Evolutionary conservation across 2,329 filamentous ascomycete species (phyloP).

Genomic region (Mariannaea elegans): DNA sequence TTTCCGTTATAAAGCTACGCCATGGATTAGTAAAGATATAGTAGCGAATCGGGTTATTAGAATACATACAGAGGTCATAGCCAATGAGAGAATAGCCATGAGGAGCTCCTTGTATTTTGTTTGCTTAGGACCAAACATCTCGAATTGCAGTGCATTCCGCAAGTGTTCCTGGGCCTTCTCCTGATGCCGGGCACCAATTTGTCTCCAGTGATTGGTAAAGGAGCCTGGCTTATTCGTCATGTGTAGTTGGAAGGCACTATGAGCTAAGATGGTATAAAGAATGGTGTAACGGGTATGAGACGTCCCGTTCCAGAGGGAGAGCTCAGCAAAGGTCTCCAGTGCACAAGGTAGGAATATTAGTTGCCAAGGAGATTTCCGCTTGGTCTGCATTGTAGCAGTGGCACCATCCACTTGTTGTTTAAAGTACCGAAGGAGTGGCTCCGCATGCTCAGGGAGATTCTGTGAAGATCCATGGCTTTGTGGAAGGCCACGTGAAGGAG

Average conservation of each 20-base stretch:
- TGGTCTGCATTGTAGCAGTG: slow-evolving; percentile 37
- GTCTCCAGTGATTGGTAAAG: slow-evolving; percentile 37
- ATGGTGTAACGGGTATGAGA: slow-evolving; percentile 49
- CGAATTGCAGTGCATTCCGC: slow-evolving; percentile 45
- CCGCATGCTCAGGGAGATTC: slow-evolving; percentile 35
- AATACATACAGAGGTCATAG: slow-evolving; percentile 32
- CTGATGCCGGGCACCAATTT: slow-evolving; percentile 42
- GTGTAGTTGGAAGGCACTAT: slow-evolving; percentile 53
- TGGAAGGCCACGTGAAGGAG: slow-evolving; percentile 1
- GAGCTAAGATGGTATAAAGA: slow-evolving; percentile 51
- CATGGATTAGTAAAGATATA: no score
- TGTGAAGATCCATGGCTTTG: neutral
- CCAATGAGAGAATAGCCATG: slow-evolving; percentile 51
- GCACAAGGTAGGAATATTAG: slow-evolving; percentile 53
- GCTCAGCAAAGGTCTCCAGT: slow-evolving; percentile 51
- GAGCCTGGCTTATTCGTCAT: slow-evolving; percentile 23
- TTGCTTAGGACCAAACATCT: slow-evolving; percentile 43
- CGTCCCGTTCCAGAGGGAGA: slow-evolving; percentile 50
- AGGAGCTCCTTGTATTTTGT: slow-evolving; percentile 55
- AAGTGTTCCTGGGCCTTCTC: slow-evolving; percentile 43
- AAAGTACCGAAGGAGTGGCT: slow-evolving; percentile 42
- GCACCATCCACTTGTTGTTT: slow-evolving; percentile 40
- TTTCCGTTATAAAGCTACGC: slow-evolving; percentile 32
- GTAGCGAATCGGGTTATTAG: fast-evolving
- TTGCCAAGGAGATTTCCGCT: slow-evolving; percentile 54